Conservation (phyloP, 2,329 filamentous ascomycete genomes). For the Neofusicoccum kwambonambiense region DNA sequence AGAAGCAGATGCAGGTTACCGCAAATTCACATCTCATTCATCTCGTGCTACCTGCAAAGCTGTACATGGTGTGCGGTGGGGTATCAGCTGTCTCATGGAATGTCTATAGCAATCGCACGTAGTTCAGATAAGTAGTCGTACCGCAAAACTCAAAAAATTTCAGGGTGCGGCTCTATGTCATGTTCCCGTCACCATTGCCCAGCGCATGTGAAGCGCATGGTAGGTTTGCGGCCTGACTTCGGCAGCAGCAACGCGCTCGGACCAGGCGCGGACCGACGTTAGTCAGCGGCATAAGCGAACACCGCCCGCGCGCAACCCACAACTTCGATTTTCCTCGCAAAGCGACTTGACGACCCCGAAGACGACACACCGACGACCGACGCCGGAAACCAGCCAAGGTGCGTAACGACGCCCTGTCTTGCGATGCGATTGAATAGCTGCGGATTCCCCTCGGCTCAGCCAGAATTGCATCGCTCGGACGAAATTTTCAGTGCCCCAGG, state of each 20-base stretch:
- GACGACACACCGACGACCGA: conserved; percentile 25
- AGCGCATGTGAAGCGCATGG: not conserved
- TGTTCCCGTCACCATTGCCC: not conserved
- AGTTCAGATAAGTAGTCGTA: not conserved
- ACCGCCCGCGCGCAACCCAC: conserved; percentile 24
- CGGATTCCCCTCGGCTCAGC: not conserved
- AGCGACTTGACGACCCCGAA: conserved; percentile 31
- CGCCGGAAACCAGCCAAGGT: conserved; percentile 33
- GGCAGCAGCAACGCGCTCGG: not conserved
- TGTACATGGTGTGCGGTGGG: no score
- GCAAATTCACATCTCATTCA: no score
- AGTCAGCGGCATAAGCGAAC: conserved; percentile 24
- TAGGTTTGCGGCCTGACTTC: not conserved
- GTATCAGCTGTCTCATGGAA: no score
- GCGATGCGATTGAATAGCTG: conserved; percentile 1
- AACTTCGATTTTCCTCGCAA: conserved; percentile 27
- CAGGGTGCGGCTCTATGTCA: not conserved
- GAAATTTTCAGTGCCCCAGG: not conserved
- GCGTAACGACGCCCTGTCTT: conserved; percentile 18
- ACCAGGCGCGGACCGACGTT: not conserved
- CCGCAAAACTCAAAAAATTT: not conserved
- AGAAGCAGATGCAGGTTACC: no score
- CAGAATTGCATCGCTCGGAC: conserved; percentile 4
- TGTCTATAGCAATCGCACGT: no score
- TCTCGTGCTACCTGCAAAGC: no score